Evolutionary conservation across 2,329 filamentous ascomycete species (phyloP), one percentile per base, ranked within the genome.

Genomic region (Decorospora gaudefroyi): DNA sequence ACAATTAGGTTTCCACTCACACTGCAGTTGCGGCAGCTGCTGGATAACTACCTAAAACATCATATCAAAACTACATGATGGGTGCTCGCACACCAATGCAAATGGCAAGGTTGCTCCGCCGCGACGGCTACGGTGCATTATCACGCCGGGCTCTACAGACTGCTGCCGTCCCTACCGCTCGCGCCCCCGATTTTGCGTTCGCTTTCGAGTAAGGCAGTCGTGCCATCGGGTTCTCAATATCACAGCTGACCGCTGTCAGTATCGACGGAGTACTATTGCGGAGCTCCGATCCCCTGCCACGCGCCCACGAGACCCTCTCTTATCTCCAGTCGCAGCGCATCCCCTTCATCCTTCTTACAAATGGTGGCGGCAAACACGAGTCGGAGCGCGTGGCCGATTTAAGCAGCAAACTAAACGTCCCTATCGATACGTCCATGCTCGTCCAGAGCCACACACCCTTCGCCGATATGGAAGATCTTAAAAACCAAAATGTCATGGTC

Each of bases 181-280:
- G 74, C 13, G 72, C 74, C 49, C 80, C 78, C 59, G 78, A 76
- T 16, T 81, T 82, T 61, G 78, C 78, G 13, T 81, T 82, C 53
- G 79, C 78, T 19, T 81, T 82, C 51, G 79, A 82, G 78, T 80
- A 72, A 62, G 63, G 72, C 49, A 55, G 55, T 48, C 50, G 49
- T 26, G 36, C 47, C 55, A 32, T 27, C 39, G 21, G 27, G 11
- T 22, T 33, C 31, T 46, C 13, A 16, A 35, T 34, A 43, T 41
- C 45, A 44, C 36, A 32, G 33, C 64, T 68, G 43, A 67, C 51
- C 42, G 33, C 29, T 40, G 42, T 73, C 54, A 87, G 83, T 70
- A 95, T 99, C 66, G 93, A 99, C 70, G 93, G 93, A 42, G 93
- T 99, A n/a, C 82, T 99, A 13, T 79, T 97, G 21, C 89, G 91